These are phyloP conservation scores for Boletus sp. DNA, from an alignment of 1,284 basidiomycete species.

Conservation along the genomic window DNA sequence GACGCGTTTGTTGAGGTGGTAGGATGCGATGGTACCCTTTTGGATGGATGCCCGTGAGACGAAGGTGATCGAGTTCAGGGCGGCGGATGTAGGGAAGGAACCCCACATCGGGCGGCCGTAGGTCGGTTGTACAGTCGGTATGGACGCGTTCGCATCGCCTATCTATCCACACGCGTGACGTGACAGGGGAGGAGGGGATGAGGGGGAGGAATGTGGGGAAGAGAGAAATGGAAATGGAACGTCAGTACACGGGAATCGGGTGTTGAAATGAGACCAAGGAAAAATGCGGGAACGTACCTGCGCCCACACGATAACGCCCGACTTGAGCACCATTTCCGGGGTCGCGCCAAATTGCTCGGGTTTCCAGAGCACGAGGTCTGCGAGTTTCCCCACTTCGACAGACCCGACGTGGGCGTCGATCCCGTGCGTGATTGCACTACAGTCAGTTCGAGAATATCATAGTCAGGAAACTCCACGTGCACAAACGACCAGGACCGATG, in stretches of 20 bases:
- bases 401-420: constrained; percentile 88
- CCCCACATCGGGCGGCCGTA: constrained; percentile 92
- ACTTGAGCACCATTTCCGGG: constrained; percentile 93
- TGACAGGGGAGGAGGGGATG: background rate
- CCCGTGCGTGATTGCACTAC: constrained; percentile 91
- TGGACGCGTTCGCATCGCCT: constrained; percentile 92
- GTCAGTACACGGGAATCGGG: background rate
- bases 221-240: background rate
- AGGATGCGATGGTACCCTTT: constrained; percentile 62
- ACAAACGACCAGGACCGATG: background rate
- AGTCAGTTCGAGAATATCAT: background rate
- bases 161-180: constrained; percentile 47
- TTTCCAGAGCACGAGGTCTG: constrained; percentile 94
- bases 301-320: constrained; percentile 90
- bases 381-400: constrained; percentile 79
- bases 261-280: background rate
- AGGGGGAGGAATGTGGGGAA: background rate
- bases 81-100: constrained; percentile 68
- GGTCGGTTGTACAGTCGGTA: constrained; percentile 91
- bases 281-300: constrained; percentile 49
- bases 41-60: constrained; percentile 77
- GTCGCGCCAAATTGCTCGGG: constrained; percentile 91
- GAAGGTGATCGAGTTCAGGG: constrained; percentile 80
- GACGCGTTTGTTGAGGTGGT: constrained; percentile 72
- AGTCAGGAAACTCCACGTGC: background rate